Evolutionary conservation across 495 filamentous ascomycete species (phyloP).

Genomic region (Penicillium parvum): DNA sequence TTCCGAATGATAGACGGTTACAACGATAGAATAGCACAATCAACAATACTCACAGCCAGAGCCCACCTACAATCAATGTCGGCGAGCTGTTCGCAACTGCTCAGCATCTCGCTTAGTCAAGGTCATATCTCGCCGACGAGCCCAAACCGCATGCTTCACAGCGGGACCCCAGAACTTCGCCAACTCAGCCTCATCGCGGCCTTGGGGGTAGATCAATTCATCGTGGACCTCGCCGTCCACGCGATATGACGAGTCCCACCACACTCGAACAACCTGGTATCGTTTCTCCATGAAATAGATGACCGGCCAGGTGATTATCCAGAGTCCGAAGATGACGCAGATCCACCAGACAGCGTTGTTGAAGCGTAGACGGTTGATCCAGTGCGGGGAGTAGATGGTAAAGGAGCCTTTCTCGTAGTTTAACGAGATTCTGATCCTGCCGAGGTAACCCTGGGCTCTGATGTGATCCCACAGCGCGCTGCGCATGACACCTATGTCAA

Average conservation of each 20-base stretch:
- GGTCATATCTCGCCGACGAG: constrained; percentile 7
- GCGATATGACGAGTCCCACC: constrained; percentile 29
- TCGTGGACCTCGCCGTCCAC: constrained; percentile 1
- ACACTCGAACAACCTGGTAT: constrained; percentile 32
- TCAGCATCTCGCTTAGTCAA: constrained; percentile 23
- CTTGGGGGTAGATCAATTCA: constrained; percentile 25
- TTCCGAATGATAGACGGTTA: too few relatives aligned
- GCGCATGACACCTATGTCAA: constrained; percentile 27
- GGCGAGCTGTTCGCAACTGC: constrained; percentile 17
- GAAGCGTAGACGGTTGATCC: constrained; percentile 39
- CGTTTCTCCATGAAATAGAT: constrained; percentile 40
- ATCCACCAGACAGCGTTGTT: constrained; percentile 35
- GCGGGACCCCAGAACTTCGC: constrained; percentile 37
- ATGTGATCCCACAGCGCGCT: constrained; percentile 37
- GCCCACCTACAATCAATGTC: constrained; percentile 1
- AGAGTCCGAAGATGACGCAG: constrained; percentile 40
- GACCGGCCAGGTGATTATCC: constrained; percentile 43
- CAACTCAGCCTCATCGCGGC: constrained; percentile 25
- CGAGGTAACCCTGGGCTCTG: constrained; percentile 40
- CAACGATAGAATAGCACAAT: too few relatives aligned
- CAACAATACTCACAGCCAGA: too few relatives aligned
- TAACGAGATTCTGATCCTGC: constrained; percentile 24
- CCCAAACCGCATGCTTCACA: constrained; percentile 35
- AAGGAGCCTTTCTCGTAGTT: constrained; percentile 24
- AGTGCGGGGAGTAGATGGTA: constrained; percentile 46